A percentile compares a stretch with the other conserved stretches of the same genome.
These are phyloP conservation scores for Daedaleopsis sinensis DNA, from an alignment of 768 basidiomycete species.

Conservation along the genomic window DNA sequence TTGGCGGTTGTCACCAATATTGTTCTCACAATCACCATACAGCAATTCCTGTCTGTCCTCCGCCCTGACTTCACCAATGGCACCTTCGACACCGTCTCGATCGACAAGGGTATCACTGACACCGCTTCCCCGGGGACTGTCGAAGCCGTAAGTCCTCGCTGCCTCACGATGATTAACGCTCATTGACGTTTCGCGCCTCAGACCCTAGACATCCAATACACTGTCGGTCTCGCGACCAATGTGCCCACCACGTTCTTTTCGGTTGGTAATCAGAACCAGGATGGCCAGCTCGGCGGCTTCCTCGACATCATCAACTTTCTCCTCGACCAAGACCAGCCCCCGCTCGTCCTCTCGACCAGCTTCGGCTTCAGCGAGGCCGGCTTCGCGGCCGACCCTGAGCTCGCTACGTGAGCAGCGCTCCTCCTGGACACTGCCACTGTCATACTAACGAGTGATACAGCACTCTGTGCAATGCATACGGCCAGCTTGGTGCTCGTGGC, in stretches of 20 bases:
- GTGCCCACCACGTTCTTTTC: conserved; percentile 33
- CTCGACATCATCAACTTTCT: conserved; percentile 32
- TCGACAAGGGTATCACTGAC: conserved; percentile 44
- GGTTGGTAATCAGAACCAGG: conserved; percentile 19
- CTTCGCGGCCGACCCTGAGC: conserved; percentile 17
- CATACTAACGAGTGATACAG: conserved; percentile 8
- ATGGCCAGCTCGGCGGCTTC: conserved; percentile 25
- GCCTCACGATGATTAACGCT: too few relatives aligned
- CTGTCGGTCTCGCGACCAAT: conserved; percentile 31
- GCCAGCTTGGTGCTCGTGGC: conserved; percentile 34
- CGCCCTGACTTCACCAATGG: conserved; percentile 45
- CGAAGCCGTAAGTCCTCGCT: conserved; percentile 54
- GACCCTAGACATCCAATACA: conserved; percentile 31
- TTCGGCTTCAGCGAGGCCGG: conserved; percentile 31
- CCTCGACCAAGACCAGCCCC: conserved; percentile 24
- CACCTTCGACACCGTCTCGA: conserved; percentile 26
- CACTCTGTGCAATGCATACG: conserved; percentile 31
- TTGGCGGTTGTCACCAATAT: too few relatives aligned
- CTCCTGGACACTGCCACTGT: not conserved
- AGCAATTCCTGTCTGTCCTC: conserved; percentile 55
- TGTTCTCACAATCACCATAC: not conserved
- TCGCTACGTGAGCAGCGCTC: conserved; percentile 22
- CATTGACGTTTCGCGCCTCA: not conserved
- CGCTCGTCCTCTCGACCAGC: conserved; percentile 32
- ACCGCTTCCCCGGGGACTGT: conserved; percentile 49